Conservation (phyloP, 208 protist species). For the Leishmania martiniquensis region DNA sequence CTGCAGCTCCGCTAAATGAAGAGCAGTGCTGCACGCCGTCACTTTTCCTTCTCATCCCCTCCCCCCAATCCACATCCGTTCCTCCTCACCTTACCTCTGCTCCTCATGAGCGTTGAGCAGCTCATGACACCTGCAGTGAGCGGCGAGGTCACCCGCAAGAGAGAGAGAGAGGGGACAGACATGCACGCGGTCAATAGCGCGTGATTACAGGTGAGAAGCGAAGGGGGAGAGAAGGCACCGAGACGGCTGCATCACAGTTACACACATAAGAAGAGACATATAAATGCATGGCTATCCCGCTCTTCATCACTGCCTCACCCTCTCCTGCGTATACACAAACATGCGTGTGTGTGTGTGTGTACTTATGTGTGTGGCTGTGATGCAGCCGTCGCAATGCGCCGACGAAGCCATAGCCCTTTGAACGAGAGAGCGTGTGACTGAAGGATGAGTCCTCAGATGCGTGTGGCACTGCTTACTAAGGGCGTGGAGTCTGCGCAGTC, state of each 20-base stretch:
- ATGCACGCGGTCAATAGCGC: background rate
- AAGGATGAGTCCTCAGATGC: background rate
- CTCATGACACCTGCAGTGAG: background rate
- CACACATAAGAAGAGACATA: too few relatives aligned
- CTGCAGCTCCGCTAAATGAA: background rate
- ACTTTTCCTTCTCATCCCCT: background rate
- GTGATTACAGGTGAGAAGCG: background rate
- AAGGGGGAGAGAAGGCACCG: background rate
- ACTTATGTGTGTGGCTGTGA: background rate
- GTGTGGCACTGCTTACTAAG: too few relatives aligned
- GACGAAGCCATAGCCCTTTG: background rate
- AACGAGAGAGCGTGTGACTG: background rate
- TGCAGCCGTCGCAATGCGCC: background rate
- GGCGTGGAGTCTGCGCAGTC: too few relatives aligned
- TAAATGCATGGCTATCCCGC: background rate
- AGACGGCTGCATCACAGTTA: too few relatives aligned
- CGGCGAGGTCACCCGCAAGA: background rate
- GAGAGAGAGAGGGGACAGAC: background rate
- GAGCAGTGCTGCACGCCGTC: background rate
- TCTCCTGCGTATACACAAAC: too few relatives aligned
- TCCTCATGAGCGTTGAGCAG: background rate
- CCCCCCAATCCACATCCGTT: background rate
- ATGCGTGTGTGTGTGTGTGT: background rate
- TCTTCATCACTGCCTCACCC: background rate
- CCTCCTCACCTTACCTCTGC: background rate